Evolutionary conservation across 1,139 yeast genomes (phyloP).

Genomic region (Pichia norvegensis): DNA sequence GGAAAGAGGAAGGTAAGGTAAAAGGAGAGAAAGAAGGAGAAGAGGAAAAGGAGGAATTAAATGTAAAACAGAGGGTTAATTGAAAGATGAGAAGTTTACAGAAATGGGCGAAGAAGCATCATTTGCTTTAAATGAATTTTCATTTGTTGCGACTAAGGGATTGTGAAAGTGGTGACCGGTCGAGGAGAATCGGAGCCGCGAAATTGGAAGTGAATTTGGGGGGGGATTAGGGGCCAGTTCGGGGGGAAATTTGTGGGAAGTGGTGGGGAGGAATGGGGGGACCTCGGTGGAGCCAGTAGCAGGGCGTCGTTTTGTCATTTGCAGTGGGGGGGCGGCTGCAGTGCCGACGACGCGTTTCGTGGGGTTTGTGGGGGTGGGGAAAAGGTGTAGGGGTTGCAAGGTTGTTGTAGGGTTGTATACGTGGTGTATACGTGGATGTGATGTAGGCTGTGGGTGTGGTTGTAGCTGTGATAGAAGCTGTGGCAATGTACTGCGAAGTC

Average conservation of each 20-base stretch:
- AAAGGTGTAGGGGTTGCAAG: too few relatives aligned
- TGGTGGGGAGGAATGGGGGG: too few relatives aligned
- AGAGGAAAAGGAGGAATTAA: background rate
- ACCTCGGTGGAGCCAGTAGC: background rate
- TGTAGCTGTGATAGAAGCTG: too few relatives aligned
- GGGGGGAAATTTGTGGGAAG: too few relatives aligned
- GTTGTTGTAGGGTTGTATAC: too few relatives aligned
- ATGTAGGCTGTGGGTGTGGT: background rate
- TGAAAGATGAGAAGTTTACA: too few relatives aligned
- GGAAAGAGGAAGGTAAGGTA: background rate
- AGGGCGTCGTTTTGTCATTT: background rate
- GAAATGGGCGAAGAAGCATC: background rate
- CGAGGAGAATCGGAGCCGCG: background rate
- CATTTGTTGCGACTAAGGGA: background rate
- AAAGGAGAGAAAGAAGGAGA: background rate
- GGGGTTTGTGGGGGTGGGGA: too few relatives aligned
- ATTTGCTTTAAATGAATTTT: background rate
- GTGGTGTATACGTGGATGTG: too few relatives aligned
- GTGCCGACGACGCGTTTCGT: background rate
- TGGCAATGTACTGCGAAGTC: background rate
- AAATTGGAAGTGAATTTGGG: background rate
- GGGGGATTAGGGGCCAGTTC: background rate
- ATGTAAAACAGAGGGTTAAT: background rate
- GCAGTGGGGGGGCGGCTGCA: background rate
- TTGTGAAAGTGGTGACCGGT: background rate